Base-by-base conservation (phyloP, 192 early-diverging fungal genomes). In the Linnemannia zychae region DNA sequence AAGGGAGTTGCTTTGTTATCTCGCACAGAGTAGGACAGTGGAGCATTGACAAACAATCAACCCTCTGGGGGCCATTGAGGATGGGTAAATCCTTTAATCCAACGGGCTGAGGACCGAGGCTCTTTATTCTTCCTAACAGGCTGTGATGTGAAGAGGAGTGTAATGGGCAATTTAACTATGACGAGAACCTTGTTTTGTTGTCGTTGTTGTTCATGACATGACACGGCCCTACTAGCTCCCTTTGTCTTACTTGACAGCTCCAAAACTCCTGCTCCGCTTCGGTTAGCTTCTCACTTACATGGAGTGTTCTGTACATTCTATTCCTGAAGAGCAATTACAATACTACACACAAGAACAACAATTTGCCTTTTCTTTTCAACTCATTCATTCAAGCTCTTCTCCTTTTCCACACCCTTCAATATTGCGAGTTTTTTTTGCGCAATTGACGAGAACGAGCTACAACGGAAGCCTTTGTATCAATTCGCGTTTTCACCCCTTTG, bases 181-280 rank as follows among this genome's bases (percentile, higher is more conserved):
- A 60, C 28, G 57, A 24, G 24, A 60, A 31, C 57, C 24, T 60
- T 60, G 57, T 60, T 60, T 53, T 53, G 6, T 22, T 53, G 5
- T n/a, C 28, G n/a, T 5, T 60, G 12, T 28, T 22, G n/a, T 1
- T 60, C 53, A 60, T 60, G 40, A 44, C 40, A 44, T 44, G 57
- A 60, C 57, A 60, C 57, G 57, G 24, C 57, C 24, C 57, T 28
- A 28, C 57, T 31, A 60, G 57, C n/a, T n/a, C n/a, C n/a, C n/a
- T 60, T 22, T 24, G 12, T 17, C 28, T 28, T 60, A 44, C 40
- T 44, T 44, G n/a, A n/a, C 3, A 24, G 57, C 11, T 60, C 28
- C 57, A 60, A 60, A 60, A 60, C 57, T 60, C 57, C 57, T 24
- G 24, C 57, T 60, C 57, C 9, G 57, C 57, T 60, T 60, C 57